Base-by-base conservation (phyloP, 129 eudicot genomes). In the Helianthus tuberosus region DNA sequence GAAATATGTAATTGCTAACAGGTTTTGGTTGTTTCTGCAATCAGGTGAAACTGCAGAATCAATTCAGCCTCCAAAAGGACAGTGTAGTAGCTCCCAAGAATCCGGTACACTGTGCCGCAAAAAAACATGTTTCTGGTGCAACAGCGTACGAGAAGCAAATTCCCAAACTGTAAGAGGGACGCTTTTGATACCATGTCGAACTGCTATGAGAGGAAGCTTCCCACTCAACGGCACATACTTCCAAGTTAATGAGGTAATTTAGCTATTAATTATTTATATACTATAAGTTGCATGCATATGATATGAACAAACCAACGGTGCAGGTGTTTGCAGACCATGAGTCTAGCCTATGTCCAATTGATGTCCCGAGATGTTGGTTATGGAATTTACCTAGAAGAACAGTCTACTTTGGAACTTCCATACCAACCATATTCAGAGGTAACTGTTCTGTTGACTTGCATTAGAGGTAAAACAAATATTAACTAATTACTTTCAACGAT, bases 281-380 rank as follows among this genome's bases (percentile, higher is more conserved):
- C 47, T 6, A 43, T 43, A 7, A 43, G 47, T 43, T 43, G 47
- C 47, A 43, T 43, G 47, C 47, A 43, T 43, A 43, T 43, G 47
- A 43, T 43, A 43, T 43, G 47, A 43, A 43, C 47, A 41, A 41
- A 41, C 46, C 8, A 43, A 43, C 47, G 39, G 13, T 80, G 47
- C 86, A 95, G 99, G 97, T 95, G 72, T 95, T 95, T 75, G 92
- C 97, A 7, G 99, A 95, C 76, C 96, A 95, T 60, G 93, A 87
- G 11, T 88, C 97, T 64, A 95, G 99, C 81, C 81, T 84, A 39
- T 75, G 50, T 65, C 99, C 99, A 66, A 80, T 95, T 68, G 83
- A 80, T 55, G 91, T 95, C 53, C 99, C 96, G 6, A 78, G 97
- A 71, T 72, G 81, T 67, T 89, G 91, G 96, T 47, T 95, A 72